Percentiles rank a stretch among this genome's conserved stretches.
phyloP scores from a whole-genome alignment of 2,329 filamentous ascomycete genomes.

The Penicillium aurantiogriseum region DNA sequence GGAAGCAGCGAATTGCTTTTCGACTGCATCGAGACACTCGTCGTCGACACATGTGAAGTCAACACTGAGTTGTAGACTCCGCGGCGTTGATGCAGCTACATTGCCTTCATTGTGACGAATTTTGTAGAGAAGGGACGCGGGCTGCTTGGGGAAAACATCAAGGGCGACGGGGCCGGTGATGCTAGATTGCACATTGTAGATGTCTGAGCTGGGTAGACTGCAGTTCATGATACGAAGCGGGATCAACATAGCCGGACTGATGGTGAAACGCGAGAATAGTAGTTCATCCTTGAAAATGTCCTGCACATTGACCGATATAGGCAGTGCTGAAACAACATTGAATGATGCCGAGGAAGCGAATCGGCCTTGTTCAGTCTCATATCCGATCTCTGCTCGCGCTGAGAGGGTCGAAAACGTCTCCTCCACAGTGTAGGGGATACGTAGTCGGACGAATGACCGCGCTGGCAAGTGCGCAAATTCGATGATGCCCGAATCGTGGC shows the following conservation, averaged over 20 bases:
- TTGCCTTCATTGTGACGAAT: slow-evolving; percentile 49
- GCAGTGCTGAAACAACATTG: slow-evolving; percentile 69
- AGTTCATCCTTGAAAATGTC: slow-evolving; percentile 84
- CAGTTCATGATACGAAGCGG: slow-evolving; percentile 74
- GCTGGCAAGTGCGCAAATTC: slow-evolving; percentile 38
- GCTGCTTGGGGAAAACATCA: slow-evolving; percentile 75
- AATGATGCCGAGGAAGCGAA: slow-evolving; percentile 64
- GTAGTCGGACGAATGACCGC: slow-evolving; percentile 44
- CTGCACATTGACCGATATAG: slow-evolving; percentile 92
- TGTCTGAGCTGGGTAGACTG: slow-evolving; percentile 66
- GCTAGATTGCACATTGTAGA: slow-evolving; percentile 56
- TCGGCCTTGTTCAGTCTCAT: slow-evolving; percentile 64
- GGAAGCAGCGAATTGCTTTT: slow-evolving; percentile 47
- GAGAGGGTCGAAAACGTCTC: slow-evolving; percentile 69
- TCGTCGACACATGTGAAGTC: slow-evolving; percentile 75
- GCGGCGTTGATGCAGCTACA: slow-evolving; percentile 25
- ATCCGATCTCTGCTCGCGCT: slow-evolving; percentile 72
- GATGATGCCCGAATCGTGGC: slow-evolving; percentile 48
- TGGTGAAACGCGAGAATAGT: slow-evolving; percentile 85
- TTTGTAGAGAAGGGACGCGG: slow-evolving; percentile 76
- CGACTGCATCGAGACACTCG: slow-evolving; percentile 58
- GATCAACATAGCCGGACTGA: slow-evolving; percentile 73
- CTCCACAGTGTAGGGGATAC: slow-evolving; percentile 81
- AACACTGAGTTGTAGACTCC: slow-evolving; percentile 60
- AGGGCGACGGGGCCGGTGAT: slow-evolving; percentile 48